phyloP scores from a whole-genome alignment of 352 stramenopile species.

The Globisporangium mamillatum region DNA sequence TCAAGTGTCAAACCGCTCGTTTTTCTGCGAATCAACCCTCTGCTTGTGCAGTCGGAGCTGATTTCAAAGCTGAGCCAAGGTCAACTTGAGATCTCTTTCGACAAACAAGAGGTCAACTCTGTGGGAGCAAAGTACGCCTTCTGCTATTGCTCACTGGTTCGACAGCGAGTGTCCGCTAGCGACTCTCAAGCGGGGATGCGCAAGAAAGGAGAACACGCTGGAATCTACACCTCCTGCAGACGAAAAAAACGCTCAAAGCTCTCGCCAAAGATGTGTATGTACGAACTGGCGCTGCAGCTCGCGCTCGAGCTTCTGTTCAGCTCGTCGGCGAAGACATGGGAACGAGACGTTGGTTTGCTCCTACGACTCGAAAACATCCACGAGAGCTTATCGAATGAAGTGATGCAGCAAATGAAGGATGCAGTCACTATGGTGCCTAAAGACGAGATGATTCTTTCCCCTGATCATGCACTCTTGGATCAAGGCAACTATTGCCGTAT shows the following conservation, averaged over 20 bases:
- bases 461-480: conserved; percentile 1
- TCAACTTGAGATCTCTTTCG: conserved; percentile 10
- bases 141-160: conserved; percentile 11
- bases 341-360: conserved; percentile 47
- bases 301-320: conserved; percentile 39
- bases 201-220: not conserved
- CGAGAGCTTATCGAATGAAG: conserved; percentile 35
- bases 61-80: conserved; percentile 7
- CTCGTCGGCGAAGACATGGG: conserved; percentile 31
- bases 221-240: conserved; percentile 18
- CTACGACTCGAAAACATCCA: conserved; percentile 49
- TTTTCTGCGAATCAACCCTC: conserved; percentile 19
- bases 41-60: conserved; percentile 15
- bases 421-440: not conserved
- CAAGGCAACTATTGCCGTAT: conserved; percentile 25
- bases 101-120: conserved; percentile 11
- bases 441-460: conserved; percentile 9
- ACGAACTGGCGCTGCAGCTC: conserved; percentile 42
- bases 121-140: conserved; percentile 17
- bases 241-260: conserved; percentile 16
- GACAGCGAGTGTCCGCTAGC: not conserved
- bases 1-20: conserved; percentile 14
- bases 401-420: conserved; percentile 21
- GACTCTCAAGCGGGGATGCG: not conserved
- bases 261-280: conserved; percentile 29